A percentile compares a stretch with the other conserved stretches of the same genome.
Evolutionary conservation across 192 early-diverging fungal genomes (phyloP).

Genomic region (Coemansia sp.): DNA sequence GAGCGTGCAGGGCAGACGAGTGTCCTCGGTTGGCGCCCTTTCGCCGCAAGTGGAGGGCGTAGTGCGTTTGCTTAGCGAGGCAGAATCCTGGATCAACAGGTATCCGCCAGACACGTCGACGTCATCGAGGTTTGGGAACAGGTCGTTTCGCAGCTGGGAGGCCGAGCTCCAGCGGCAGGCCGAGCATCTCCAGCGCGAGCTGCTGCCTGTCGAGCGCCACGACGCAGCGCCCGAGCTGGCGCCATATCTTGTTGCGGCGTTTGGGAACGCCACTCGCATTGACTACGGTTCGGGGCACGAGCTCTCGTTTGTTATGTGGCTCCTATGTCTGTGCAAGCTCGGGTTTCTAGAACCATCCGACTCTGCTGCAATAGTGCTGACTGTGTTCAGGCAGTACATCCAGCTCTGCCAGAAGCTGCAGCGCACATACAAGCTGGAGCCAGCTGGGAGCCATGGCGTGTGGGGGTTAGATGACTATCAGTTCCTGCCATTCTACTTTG

Average conservation of each 20-base stretch:
- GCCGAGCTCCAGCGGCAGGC: conserved; percentile 51
- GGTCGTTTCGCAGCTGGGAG: conserved; percentile 84
- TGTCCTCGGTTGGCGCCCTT: conserved; percentile 59
- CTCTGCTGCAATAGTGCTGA: conserved; percentile 70
- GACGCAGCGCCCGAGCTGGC: conserved; percentile 69
- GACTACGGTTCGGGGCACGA: conserved; percentile 99
- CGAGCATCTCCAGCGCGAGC: conserved; percentile 20
- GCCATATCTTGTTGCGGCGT: conserved; percentile 71
- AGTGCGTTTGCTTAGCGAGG: conserved; percentile 65
- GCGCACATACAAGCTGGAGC: conserved; percentile 84
- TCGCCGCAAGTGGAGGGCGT: conserved; percentile 59
- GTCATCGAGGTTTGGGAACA: conserved; percentile 90
- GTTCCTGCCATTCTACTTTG: conserved; percentile 94
- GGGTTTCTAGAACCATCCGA: conserved; percentile 66
- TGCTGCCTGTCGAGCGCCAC: conserved; percentile 34
- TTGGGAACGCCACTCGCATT: conserved; percentile 90
- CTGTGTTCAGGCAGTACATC: conserved; percentile 81
- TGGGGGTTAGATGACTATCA: conserved; percentile 99
- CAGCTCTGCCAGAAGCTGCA: conserved; percentile 81
- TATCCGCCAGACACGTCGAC: conserved; percentile 72
- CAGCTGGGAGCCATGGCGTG: conserved; percentile 96
- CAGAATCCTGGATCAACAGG: conserved; percentile 73
- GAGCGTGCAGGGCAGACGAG: conserved; percentile 66
- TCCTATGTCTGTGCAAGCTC: conserved; percentile 77
- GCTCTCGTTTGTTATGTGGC: conserved; percentile 83